Evolutionary conservation across 306 rosid species (phyloP).

Genomic region (Fagus sylvatica): DNA sequence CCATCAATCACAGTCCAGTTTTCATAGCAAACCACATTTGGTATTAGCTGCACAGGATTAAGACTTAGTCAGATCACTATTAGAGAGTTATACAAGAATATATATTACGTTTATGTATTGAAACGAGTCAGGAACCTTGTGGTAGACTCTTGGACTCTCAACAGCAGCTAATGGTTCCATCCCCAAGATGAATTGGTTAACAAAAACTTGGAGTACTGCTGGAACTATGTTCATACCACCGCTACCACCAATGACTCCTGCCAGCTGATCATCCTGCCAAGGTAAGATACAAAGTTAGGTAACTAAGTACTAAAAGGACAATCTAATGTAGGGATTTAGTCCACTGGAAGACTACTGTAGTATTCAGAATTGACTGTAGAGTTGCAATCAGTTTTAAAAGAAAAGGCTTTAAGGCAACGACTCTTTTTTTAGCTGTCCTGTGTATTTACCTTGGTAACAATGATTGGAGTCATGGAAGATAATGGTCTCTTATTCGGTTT

Average conservation of each 20-base stretch:
- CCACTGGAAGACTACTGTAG: background rate
- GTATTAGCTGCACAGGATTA: constrained; percentile 65
- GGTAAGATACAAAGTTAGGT: constrained; percentile 12
- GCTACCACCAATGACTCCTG: constrained; percentile 78
- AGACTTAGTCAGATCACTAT: constrained; percentile 22
- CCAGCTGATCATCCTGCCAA: constrained; percentile 65
- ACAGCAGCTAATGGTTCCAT: constrained; percentile 80
- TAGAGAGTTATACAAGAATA: background rate
- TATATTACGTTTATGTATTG: constrained; percentile 1
- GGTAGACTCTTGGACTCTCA: constrained; percentile 72
- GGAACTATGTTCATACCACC: constrained; percentile 82
- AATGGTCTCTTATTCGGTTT: constrained; percentile 78
- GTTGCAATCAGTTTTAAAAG: background rate
- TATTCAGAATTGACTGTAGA: background rate
- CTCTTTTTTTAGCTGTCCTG: background rate
- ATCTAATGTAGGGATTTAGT: background rate
- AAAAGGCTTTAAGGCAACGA: background rate
- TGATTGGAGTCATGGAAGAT: constrained; percentile 88
- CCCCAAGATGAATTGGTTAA: constrained; percentile 64
- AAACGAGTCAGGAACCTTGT: constrained; percentile 43
- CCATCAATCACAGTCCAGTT: constrained; percentile 62
- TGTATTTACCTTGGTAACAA: constrained; percentile 66
- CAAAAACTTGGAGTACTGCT: constrained; percentile 71
- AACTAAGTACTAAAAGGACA: background rate
- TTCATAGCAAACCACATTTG: constrained; percentile 63